Conservation (phyloP, 2,329 filamentous ascomycete species). For the Endoconidiophora laricicola region DNA sequence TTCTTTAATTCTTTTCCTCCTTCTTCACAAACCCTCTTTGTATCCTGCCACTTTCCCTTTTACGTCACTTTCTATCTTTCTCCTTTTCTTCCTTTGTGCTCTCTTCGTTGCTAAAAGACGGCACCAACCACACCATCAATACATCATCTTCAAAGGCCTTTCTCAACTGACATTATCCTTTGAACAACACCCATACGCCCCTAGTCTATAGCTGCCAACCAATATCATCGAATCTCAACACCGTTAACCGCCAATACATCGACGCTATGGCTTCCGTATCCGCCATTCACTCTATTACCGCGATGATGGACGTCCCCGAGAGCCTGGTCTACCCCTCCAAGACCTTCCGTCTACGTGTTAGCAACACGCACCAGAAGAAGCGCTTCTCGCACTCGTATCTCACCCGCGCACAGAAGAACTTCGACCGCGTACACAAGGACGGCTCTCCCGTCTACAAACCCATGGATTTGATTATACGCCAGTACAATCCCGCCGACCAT, state of each 20-base stretch:
- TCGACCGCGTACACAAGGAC: conserved; percentile 5
- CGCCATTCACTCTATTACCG: too few relatives aligned
- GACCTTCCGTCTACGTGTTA: not conserved
- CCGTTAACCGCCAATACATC: not conserved
- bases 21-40: not conserved
- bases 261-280: not conserved
- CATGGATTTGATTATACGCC: not conserved
- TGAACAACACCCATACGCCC: not conserved
- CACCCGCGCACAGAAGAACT: conserved; percentile 1
- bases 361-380: conserved; percentile 1
- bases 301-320: not conserved
- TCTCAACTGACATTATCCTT: too few relatives aligned
- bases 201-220: too few relatives aligned
- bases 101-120: too few relatives aligned
- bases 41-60: not conserved
- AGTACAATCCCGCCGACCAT: not conserved
- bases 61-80: too few relatives aligned
- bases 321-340: not conserved
- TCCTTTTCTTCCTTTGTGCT: too few relatives aligned
- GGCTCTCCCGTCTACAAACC: conserved; percentile 4
- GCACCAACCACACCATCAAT: too few relatives aligned
- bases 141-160: too few relatives aligned
- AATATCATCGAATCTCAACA: not conserved
- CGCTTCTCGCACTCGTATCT: conserved; percentile 2
- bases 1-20: too few relatives aligned